A percentile compares a stretch with the other conserved stretches of the same genome.
These are phyloP conservation scores for Pestalotiopsis sp. DNA, from an alignment of 2,329 filamentous ascomycete species.

Conservation along the genomic window DNA sequence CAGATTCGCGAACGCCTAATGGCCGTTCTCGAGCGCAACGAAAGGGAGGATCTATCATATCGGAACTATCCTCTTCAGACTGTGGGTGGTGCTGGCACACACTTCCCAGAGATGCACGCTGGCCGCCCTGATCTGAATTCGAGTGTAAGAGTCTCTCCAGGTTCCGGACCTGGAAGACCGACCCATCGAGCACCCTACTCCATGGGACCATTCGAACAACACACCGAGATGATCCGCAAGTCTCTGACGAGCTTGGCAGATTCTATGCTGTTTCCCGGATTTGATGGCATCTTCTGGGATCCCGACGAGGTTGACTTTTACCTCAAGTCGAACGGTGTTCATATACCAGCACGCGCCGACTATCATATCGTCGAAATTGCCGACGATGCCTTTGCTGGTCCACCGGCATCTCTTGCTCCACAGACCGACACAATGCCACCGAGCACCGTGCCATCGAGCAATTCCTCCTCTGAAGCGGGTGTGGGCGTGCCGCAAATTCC, in stretches of 20 bases:
- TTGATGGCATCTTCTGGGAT: conserved; percentile 78
- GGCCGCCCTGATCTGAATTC: conserved; percentile 19
- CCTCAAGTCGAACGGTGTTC: conserved; percentile 63
- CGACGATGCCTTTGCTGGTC: conserved; percentile 36
- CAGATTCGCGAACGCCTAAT: conserved; percentile 46
- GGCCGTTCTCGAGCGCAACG: conserved; percentile 32
- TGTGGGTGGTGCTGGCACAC: conserved; percentile 70
- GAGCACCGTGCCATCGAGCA: background rate
- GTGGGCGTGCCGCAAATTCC: background rate
- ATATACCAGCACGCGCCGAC: conserved; percentile 62
- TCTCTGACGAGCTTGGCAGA: conserved; percentile 49
- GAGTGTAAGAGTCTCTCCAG: background rate
- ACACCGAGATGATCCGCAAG: conserved; percentile 42
- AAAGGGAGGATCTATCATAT: conserved; percentile 53
- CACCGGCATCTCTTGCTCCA: background rate
- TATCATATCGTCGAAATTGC: conserved; percentile 63
- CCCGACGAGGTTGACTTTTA: conserved; percentile 77
- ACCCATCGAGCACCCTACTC: conserved; percentile 38
- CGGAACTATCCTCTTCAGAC: conserved; percentile 65
- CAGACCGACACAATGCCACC: background rate
- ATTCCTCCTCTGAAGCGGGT: background rate
- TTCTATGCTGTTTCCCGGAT: conserved; percentile 59
- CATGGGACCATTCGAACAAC: conserved; percentile 51
- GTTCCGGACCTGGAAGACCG: conserved; percentile 11
- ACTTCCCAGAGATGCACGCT: conserved; percentile 49